A percentile compares a stretch with the other conserved stretches of the same genome.
Conservation (phyloP, 2,329 filamentous ascomycete species). For the Beauveria pseudobassiana region DNA sequence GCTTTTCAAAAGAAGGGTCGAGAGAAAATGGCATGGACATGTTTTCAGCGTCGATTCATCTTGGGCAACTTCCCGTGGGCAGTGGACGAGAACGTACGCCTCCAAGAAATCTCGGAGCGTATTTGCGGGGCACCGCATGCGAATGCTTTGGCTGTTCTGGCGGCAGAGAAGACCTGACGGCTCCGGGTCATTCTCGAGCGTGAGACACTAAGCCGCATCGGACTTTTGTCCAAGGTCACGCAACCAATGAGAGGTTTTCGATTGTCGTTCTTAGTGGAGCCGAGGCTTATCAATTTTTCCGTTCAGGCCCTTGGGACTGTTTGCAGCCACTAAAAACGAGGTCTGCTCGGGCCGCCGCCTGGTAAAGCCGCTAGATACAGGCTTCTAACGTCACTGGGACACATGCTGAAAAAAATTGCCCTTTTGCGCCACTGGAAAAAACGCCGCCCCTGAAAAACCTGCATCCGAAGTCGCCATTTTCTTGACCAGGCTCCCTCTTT, state of each 20-base stretch:
- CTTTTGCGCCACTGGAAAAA: constrained; percentile 4
- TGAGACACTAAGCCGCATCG: constrained; percentile 5
- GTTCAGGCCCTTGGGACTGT: neutral
- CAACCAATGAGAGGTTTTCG: neutral
- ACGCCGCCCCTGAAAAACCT: constrained; percentile 13
- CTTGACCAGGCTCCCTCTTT: neutral
- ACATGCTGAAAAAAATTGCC: constrained; percentile 1
- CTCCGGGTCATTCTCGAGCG: constrained; percentile 13
- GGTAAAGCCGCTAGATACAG: neutral
- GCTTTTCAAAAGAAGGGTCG: neutral
- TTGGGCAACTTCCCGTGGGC: neutral
- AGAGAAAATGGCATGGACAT: neutral
- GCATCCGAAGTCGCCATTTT: constrained; percentile 10
- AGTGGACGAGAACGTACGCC: neutral
- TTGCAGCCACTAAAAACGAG: neutral
- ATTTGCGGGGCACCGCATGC: neutral
- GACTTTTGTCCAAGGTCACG: neutral
- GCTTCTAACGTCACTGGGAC: neutral
- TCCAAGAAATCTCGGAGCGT: neutral
- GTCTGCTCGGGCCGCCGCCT: neutral
- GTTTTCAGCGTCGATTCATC: neutral
- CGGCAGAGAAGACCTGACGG: neutral
- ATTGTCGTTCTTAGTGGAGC: neutral
- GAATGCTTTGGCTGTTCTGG: neutral
- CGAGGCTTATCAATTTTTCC: neutral